A percentile compares a stretch with the other conserved stretches of the same genome.
Conservation (phyloP, 192 early-diverging fungal species). For the Cetraspora pellucida region DNA sequence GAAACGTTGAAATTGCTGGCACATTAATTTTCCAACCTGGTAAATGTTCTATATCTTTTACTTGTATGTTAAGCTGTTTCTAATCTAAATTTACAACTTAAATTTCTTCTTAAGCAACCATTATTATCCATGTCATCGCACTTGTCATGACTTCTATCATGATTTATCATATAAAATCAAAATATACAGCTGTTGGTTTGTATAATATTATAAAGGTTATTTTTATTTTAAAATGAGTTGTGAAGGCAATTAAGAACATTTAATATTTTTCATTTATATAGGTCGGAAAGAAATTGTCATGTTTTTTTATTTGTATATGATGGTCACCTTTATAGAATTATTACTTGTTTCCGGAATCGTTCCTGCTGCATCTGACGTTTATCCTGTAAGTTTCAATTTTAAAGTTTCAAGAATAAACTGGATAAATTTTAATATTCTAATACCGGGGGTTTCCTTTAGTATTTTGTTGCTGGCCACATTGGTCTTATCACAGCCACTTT, state of each 20-base stretch:
- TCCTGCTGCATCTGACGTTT: constrained; percentile 75
- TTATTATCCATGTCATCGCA: constrained; percentile 92
- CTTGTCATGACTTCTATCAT: constrained; percentile 96
- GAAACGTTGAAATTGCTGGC: constrained; percentile 88
- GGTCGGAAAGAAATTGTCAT: constrained; percentile 98
- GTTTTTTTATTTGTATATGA: constrained; percentile 96
- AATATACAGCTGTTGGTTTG: constrained; percentile 98
- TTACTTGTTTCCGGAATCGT: constrained; percentile 92
- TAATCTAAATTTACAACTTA: not conserved
- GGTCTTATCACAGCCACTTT: constrained; percentile 75
- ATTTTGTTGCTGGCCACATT: constrained; percentile 71
- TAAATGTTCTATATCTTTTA: constrained; percentile 35
- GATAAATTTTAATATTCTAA: constrained; percentile 11
- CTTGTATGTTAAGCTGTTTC: not conserved
- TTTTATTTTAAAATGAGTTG: not conserved
- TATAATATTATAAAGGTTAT: not conserved
- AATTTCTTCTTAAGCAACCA: constrained; percentile 61
- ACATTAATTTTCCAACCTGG: constrained; percentile 91
- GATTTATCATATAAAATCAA: constrained; percentile 97
- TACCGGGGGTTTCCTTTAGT: constrained; percentile 46
- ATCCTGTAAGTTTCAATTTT: constrained; percentile 53
- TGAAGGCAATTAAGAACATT: not conserved
- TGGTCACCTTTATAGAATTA: constrained; percentile 85
- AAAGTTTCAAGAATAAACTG: not conserved
- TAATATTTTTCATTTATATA: constrained; percentile 18